Percentiles rank a stretch among this genome's conserved stretches.
Conservation (phyloP, 257 asterid genomes). For the Scutellaria galericulata region DNA sequence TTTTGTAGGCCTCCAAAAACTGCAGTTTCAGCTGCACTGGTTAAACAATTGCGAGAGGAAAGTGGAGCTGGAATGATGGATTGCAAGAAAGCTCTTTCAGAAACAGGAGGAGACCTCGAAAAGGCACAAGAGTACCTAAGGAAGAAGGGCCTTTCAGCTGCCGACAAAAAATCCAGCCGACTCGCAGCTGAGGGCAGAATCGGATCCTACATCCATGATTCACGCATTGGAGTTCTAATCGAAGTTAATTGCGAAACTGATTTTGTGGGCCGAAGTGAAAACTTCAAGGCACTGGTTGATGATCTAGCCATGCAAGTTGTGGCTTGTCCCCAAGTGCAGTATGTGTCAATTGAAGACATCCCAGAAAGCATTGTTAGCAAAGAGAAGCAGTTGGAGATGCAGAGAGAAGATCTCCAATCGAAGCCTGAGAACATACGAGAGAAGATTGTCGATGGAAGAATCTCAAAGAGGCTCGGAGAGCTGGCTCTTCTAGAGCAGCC, state of each 20-base stretch:
- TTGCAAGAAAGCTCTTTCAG: conserved; percentile 95
- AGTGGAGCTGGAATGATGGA: conserved; percentile 99
- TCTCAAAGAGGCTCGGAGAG: conserved; percentile 92
- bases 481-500: conserved; percentile 84
- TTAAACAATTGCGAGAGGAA: conserved; percentile 93
- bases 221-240: conserved; percentile 93
- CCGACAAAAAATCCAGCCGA: conserved; percentile 93
- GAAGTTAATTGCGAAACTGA: conserved; percentile 98
- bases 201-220: conserved; percentile 84
- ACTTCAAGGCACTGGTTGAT: conserved; percentile 71
- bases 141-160: conserved; percentile 91
- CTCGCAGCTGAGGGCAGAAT: conserved; percentile 97
- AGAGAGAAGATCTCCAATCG: conserved; percentile 86
- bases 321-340: conserved; percentile 86
- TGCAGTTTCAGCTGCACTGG: conserved; percentile 74
- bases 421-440: conserved; percentile 90
- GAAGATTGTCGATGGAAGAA: conserved; percentile 84
- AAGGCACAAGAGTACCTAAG: conserved; percentile 93
- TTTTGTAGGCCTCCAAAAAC: conserved; percentile 59
- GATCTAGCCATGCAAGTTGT: conserved; percentile 97
- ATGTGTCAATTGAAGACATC: conserved; percentile 75
- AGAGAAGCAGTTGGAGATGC: conserved; percentile 93
- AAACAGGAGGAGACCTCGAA: conserved; percentile 85
- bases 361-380: conserved; percentile 55
- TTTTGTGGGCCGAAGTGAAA: conserved; percentile 88